Evolutionary conservation across 139 green algal species (phyloP), one percentile per base, ranked within the genome.

Genomic region (Haematococcus sp.): DNA sequence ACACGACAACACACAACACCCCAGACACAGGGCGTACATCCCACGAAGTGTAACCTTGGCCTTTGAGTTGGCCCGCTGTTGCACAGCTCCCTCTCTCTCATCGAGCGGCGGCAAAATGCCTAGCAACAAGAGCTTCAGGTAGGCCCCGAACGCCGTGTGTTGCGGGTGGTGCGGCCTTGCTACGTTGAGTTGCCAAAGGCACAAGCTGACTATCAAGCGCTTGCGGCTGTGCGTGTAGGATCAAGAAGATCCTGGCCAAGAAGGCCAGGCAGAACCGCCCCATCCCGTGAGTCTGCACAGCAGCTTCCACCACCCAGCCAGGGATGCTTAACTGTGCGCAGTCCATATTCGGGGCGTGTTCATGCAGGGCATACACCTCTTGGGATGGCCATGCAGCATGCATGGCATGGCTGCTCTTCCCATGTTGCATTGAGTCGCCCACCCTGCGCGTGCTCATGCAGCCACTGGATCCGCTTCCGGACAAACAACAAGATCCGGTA

Each of bases 231-330:
- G n/a, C 4, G 25, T 65, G 58, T 54, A 74, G 71, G 65, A 79
- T 73, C 68, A 79, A 79, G 74, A 68, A 73, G 74, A 79, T 68
- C 77, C 84, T 98, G 75, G 94, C 90, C 77, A 97, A 97, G 85
- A 98, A 98, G 93, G 87, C 91, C 74, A 97, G 94, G 90, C 94
- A 98, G 87, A 98, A 98, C 93, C 78, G 94, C 40, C 94, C 94
- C 64, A 96, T 98, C 68, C 93, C 94, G 58, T 65, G 58, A 65
- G 58, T 65, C n/a, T 34, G 4, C 11, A 40, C n/a, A 22, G 11
- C 25, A 35, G 25, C 23, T 22, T 3, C 11, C 9, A 3, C 30
- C 11, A 35, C n/a, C 30, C 23, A 49, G 40, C 7, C 58, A 33
- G 11, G n/a, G 4, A 40, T 34, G 58, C 23, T 22, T n/a, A 65